A percentile compares a stretch with the other conserved stretches of the same genome.
phyloP scores from a whole-genome alignment of 495 filamentous ascomycete species.

The Symbiotaphrina buchneri region DNA sequence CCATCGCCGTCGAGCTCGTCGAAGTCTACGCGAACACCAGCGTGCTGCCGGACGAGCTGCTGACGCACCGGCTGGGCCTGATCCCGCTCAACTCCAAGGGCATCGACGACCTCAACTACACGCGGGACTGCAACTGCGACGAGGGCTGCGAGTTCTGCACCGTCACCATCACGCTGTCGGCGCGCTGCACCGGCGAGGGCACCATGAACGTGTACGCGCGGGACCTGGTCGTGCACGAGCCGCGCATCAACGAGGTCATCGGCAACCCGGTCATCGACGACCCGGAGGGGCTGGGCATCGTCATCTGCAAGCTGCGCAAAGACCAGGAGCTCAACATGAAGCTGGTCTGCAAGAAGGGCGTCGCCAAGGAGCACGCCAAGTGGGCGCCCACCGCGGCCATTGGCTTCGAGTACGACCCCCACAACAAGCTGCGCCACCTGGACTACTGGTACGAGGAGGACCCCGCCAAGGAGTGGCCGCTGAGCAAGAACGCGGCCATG shows the following conservation, averaged over 20 bases:
- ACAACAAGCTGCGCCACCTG: conserved; percentile 75
- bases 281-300: conserved; percentile 48
- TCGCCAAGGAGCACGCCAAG: conserved; percentile 96
- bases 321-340: conserved; percentile 73
- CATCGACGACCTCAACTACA: conserved; percentile 68
- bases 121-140: conserved; percentile 92
- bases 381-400: conserved; percentile 84
- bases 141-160: conserved; percentile 78
- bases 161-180: conserved; percentile 60
- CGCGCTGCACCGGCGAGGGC: conserved; percentile 57
- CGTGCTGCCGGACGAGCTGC: conserved; percentile 86
- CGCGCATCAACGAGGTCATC: conserved; percentile 42
- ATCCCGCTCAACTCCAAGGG: conserved; percentile 70
- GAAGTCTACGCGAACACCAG: conserved; percentile 44
- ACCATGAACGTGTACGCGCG: conserved; percentile 81
- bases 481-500: conserved; percentile 65
- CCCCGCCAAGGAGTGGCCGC: conserved; percentile 70
- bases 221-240: conserved; percentile 45
- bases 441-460: conserved; percentile 89
- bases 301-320: conserved; percentile 75
- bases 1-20: conserved; percentile 42
- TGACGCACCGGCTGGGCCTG: conserved; percentile 79
- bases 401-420: conserved; percentile 94
- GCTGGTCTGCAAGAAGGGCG: conserved; percentile 93
- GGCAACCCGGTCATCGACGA: conserved; percentile 78